Base-by-base conservation (phyloP, 2,329 filamentous ascomycete genomes). In the Aureobasidium melanogenum region DNA sequence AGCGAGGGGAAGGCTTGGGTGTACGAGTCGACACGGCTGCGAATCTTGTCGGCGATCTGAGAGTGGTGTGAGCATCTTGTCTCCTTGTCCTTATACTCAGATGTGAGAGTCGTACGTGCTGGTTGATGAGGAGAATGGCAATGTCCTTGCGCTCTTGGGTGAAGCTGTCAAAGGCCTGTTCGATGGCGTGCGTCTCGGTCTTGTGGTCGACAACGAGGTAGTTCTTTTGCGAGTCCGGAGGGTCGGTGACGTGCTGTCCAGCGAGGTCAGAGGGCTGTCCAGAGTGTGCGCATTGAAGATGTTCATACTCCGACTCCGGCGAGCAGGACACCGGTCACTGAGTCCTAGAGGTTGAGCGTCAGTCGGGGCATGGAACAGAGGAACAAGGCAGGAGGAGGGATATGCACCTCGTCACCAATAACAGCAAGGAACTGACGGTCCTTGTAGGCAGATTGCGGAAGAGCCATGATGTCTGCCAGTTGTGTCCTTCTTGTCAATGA, bases 381-480 rank as follows among this genome's bases (percentile, higher is more conserved):
- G n/a, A n/a, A n/a, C n/a, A n/a, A n/a, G n/a, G n/a, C n/a, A n/a
- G n/a, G n/a, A n/a, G n/a, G n/a, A n/a, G n/a, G n/a, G n/a, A n/a
- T 52, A 15, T 5, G 15, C 51, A 46, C 94, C 85, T 99, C 94
- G 75, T 99, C 94, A 57, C 94, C 94, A 72, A 99, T 99, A 52
- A 99, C 93, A 66, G 94, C 94, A 63, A 99, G 85, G 73, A 99
- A 96, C 77, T 99, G 88, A 70, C 94, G 85, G 77, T 97, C 91
- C 78, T 84, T 85, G 75, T 84, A 85, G 67, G 82, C 78, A 64
- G 84, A 79, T 52, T 77, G 72, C 62, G 82, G 77, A 67, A 84
- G 78, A 69, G 85, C 81, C 84, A 88, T 88, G 47, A 46, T 74
- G 46, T n/a, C n/a, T n/a, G n/a, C n/a, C n/a, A n/a, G n/a, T n/a